phyloP scores from a whole-genome alignment of 352 stramenopile genomes.

The Discostella stelligera region DNA sequence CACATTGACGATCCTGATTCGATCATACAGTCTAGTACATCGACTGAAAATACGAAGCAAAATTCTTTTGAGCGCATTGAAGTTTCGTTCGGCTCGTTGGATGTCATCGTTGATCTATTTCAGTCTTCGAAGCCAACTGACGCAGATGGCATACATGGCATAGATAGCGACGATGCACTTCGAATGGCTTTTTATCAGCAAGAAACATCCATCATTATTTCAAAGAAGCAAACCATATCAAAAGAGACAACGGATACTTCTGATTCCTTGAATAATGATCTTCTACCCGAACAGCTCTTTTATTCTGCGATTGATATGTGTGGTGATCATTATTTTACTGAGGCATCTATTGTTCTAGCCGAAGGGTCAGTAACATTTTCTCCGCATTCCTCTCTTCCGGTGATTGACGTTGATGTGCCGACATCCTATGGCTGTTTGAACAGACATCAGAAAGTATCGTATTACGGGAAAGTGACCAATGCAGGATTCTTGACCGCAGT shows the following conservation, averaged over 20 bases:
- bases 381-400: constrained; percentile 42
- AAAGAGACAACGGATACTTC: constrained; percentile 1
- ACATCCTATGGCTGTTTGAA: not conserved
- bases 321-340: constrained; percentile 22
- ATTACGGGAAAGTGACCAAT: constrained; percentile 25
- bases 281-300: constrained; percentile 28
- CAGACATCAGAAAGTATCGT: constrained; percentile 17
- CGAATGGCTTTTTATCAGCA: constrained; percentile 36
- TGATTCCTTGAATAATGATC: constrained; percentile 11
- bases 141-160: not conserved
- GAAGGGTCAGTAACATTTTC: constrained; percentile 54
- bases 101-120: constrained; percentile 45
- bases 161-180: constrained; percentile 19
- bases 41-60: constrained; percentile 8
- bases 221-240: constrained; percentile 7
- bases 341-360: constrained; percentile 15
- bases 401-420: constrained; percentile 10
- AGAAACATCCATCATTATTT: constrained; percentile 17
- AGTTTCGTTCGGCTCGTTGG: constrained; percentile 36
- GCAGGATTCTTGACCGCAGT: constrained; percentile 23
- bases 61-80: constrained; percentile 21
- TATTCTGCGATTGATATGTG: constrained; percentile 13
- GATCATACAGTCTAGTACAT: constrained; percentile 7
- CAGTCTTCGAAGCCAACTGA: not conserved
- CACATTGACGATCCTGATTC: not conserved